phyloP scores from a whole-genome alignment of 1,284 basidiomycete genomes.

The Porodaedalea pini region DNA sequence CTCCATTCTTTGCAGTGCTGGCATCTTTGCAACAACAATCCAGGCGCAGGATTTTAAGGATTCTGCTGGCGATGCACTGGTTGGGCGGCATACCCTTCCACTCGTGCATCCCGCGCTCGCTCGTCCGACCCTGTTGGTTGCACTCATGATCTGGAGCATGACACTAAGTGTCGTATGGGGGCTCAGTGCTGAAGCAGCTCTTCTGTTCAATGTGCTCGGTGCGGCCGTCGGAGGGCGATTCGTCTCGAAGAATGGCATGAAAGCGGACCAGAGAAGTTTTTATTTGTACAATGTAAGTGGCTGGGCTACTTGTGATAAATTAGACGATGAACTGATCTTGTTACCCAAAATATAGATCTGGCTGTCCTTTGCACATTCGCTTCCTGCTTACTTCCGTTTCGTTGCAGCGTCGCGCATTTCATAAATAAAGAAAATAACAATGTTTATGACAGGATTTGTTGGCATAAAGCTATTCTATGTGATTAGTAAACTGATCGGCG shows the following conservation, averaged over 20 bases:
- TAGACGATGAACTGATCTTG: not conserved
- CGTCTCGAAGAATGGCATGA: not conserved
- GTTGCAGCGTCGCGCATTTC: not conserved
- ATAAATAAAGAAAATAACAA: too few relatives aligned
- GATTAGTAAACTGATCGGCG: too few relatives aligned
- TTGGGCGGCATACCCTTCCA: conserved; percentile 39
- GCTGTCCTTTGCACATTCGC: conserved; percentile 21
- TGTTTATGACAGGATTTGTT: too few relatives aligned
- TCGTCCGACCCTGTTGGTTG: conserved; percentile 23
- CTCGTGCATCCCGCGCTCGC: conserved; percentile 30
- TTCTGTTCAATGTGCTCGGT: conserved; percentile 9
- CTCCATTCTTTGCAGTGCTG: conserved; percentile 29
- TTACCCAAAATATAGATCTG: conserved; percentile 16
- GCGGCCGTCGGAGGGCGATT: conserved; percentile 11
- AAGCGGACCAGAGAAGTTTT: conserved; percentile 13
- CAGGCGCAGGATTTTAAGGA: conserved; percentile 44
- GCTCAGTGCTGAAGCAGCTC: not conserved
- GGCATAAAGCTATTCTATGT: too few relatives aligned
- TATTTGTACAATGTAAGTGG: conserved; percentile 18
- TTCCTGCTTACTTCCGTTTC: conserved; percentile 20
- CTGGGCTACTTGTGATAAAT: not conserved
- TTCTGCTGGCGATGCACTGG: conserved; percentile 34
- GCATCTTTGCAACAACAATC: conserved; percentile 35
- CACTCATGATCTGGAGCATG: conserved; percentile 30
- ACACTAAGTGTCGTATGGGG: conserved; percentile 24